Evolutionary conservation across 164 flowering plant species (phyloP).

Genomic region (Stephania yunnanensis): DNA sequence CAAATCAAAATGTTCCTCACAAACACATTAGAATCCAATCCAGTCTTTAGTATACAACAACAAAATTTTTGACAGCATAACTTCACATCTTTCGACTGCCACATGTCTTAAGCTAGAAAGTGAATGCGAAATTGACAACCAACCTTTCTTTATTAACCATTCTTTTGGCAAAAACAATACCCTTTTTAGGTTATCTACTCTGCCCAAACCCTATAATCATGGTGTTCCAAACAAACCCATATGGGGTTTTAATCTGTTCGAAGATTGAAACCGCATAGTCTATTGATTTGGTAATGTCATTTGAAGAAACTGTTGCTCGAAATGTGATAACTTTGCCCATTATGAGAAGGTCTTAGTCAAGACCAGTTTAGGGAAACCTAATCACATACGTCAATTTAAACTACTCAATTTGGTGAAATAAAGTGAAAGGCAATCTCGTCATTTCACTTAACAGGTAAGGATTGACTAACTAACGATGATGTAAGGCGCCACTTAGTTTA

Average conservation of each 20-base stretch:
- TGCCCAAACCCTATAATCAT: conserved; percentile 55
- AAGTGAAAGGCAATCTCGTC: no score
- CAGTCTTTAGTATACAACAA: conserved; percentile 31
- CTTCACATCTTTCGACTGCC: conserved; percentile 25
- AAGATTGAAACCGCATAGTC: conserved; percentile 43
- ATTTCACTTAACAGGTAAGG: no score
- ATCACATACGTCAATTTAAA: no score
- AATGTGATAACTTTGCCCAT: conserved; percentile 41
- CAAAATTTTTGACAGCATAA: conserved; percentile 34
- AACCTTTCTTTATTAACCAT: conserved; percentile 30
- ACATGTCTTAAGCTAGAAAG: conserved; percentile 48
- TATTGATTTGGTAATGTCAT: conserved; percentile 26
- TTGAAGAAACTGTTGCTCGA: conserved; percentile 32
- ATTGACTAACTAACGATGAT: no score
- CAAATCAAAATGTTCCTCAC: conserved; percentile 57
- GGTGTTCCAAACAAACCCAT: conserved; percentile 60
- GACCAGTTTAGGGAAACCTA: conserved; percentile 22
- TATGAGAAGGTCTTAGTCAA: conserved; percentile 32
- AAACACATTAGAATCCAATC: conserved; percentile 42
- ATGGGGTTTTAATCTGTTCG: conserved; percentile 35
- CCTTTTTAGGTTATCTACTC: conserved; percentile 18
- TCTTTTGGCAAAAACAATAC: conserved; percentile 30
- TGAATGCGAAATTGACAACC: conserved; percentile 50
- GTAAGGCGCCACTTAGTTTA: no score
- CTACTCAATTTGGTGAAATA: no score